Evolutionary conservation across 495 filamentous ascomycete genomes (phyloP), one percentile per base, ranked within the genome.

Genomic region (Ramalina intermedia): DNA sequence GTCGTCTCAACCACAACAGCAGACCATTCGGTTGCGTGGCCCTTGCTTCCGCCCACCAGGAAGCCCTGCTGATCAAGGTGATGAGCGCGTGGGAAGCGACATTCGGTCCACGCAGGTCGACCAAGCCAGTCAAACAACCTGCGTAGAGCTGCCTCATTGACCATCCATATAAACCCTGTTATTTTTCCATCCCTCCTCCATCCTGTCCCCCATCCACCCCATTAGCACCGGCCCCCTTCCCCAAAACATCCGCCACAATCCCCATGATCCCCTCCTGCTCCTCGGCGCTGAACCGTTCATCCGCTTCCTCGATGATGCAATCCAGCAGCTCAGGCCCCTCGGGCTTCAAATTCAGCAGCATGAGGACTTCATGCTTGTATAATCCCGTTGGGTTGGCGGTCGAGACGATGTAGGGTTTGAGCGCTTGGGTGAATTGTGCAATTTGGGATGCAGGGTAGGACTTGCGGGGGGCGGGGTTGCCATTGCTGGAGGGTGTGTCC

Each of bases 321-420:
- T 71, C 66, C 45, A 74, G 44, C 52, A 66, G 61, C 17, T 59
- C 66, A 8, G 62, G 51, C 8, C 58, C 64, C 13, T 55, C 57
- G 3, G 71, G 71, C 40, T 70, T 48, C 13, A 80, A 56, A 54
- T 84, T 82, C 5, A 81, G 52, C 35, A 82, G 76, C 75, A 79
- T 81, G 6, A 84, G 57, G 11, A 80, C 61, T 60, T 84, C 80
- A 0, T 71, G 69, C 62, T 84, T 82, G 20, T 72, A 75, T 36
- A 80, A 58, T n/a, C 66, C 63, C 48, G 65, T 78, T 0, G 69
- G 67, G 41, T 65, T 60, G 9, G 79, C 51, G 13, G 56, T 49
- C 2, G 56, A 53, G 6, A 76, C 36, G 3, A 37, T 47, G 16
- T 37, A 47, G 8, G 44, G 44, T 20, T 47, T 56, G 5, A 79